phyloP scores from a whole-genome alignment of 2,329 filamentous ascomycete species.

The Alternaria incomplexa region DNA sequence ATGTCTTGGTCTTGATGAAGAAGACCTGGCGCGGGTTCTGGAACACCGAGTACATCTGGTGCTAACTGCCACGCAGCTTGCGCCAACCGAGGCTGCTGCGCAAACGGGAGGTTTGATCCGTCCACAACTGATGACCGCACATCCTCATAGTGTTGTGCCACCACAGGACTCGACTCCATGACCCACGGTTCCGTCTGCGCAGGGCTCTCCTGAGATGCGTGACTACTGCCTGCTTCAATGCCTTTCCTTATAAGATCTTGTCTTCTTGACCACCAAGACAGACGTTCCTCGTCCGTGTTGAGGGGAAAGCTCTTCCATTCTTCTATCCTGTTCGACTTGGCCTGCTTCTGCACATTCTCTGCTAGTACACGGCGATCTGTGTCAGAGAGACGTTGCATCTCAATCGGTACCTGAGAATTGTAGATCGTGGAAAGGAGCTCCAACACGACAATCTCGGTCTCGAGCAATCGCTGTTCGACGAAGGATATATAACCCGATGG shows the following conservation, averaged over 20 bases:
- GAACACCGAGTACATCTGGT: not conserved
- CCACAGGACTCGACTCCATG: not conserved
- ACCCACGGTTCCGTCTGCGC: constrained; percentile 4
- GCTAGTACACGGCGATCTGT: constrained; percentile 8
- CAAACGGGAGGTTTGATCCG: not conserved
- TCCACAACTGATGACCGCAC: not conserved
- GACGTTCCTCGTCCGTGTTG: constrained; percentile 13
- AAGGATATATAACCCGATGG: constrained; percentile 30
- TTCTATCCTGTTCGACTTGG: constrained; percentile 26
- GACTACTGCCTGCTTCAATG: not conserved
- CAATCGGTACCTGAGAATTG: constrained; percentile 11
- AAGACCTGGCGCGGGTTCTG: not conserved
- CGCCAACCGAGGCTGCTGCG: not conserved
- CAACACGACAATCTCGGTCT: constrained; percentile 27
- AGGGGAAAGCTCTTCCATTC: constrained; percentile 29
- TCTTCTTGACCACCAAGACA: constrained; percentile 20
- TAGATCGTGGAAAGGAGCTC: constrained; percentile 26
- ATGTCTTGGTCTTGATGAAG: not conserved
- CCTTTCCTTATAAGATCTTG: not conserved
- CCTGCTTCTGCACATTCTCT: constrained; percentile 19
- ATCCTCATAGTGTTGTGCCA: constrained; percentile 8
- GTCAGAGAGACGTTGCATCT: constrained; percentile 10
- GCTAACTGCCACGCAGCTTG: constrained; percentile 1
- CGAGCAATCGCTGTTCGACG: constrained; percentile 29
- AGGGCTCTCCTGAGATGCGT: not conserved